A percentile compares a stretch with the other conserved stretches of the same genome.
These are phyloP conservation scores for Naematelia aurantialba DNA, from an alignment of 768 basidiomycete species.

Conservation along the genomic window DNA sequence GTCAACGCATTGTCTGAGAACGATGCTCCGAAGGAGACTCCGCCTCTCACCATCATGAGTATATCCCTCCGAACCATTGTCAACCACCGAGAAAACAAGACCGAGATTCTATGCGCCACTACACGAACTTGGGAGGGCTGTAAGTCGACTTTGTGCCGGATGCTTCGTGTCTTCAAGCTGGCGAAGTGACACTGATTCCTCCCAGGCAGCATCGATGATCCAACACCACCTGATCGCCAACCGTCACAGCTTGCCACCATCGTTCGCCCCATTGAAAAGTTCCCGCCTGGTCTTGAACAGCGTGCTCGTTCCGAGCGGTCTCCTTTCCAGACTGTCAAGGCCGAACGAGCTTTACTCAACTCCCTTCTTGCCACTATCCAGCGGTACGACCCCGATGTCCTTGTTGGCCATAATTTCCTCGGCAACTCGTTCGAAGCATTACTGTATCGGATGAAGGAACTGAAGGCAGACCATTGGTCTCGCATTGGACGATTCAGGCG, in stretches of 20 bases:
- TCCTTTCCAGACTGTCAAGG: slow-evolving; percentile 66
- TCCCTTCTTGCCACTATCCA: slow-evolving; percentile 76
- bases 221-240: slow-evolving; percentile 80
- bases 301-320: slow-evolving; percentile 63
- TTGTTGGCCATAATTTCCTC: slow-evolving; percentile 91
- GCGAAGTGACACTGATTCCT: neutral
- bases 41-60: slow-evolving; percentile 86
- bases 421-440: slow-evolving; percentile 86
- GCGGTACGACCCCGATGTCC: slow-evolving; percentile 86
- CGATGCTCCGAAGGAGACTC: slow-evolving; percentile 69
- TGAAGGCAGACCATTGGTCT: slow-evolving; percentile 91
- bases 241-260: slow-evolving; percentile 80
- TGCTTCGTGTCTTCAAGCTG: too few relatives aligned
- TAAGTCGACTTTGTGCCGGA: slow-evolving; percentile 46
- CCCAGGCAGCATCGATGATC: slow-evolving; percentile 81
- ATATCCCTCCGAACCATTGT: slow-evolving; percentile 83
- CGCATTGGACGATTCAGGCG: slow-evolving; percentile 85
- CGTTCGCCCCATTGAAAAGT: slow-evolving; percentile 80
- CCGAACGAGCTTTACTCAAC: slow-evolving; percentile 81
- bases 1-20: slow-evolving; percentile 76
- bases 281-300: slow-evolving; percentile 77
- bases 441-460: slow-evolving; percentile 81
- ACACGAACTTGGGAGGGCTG: slow-evolving; percentile 77
- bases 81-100: slow-evolving; percentile 87
- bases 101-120: slow-evolving; percentile 85